Base-by-base conservation (phyloP, 257 asterid species). In the Solanum chilense region DNA sequence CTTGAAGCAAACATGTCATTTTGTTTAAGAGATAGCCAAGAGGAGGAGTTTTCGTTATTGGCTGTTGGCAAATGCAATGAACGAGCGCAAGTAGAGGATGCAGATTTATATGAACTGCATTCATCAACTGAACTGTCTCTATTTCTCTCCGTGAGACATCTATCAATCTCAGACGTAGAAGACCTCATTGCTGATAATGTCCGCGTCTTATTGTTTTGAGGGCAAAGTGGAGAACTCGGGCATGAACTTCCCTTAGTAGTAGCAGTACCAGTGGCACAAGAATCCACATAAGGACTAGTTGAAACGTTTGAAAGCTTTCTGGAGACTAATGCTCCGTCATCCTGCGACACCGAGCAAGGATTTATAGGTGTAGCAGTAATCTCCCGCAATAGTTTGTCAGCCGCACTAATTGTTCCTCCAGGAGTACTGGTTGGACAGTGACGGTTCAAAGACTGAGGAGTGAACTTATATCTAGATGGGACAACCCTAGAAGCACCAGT, bases 361-460 rank as follows among this genome's bases (percentile, higher is more conserved):
- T 31, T 81, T 60, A 85, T 47, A 71, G 77, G 91, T 62, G 84
- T 87, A 7, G 91, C 87, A 58, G 95, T 94, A 85, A 94, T 95
- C 90, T 93, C 96, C 49, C 89, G 98, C 90, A 93, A 87, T 27
- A 95, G 90, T 92, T 94, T 90, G 25, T 93, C 90, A 21, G 99
- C 99, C 3, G 94, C 94, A 9, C 92, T 89, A 52, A 92, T 93
- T 42, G 90, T 85, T 66, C 47, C 91, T 29, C 88, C 88, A 89
- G 90, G 86, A 29, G 87, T 83, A 10, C 25, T 91, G 86, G 90
- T 86, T 6, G 92, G 88, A 87, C 89, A 89, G 1, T 92, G 92
- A 12, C 94, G 92, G 41, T 76, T 60, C 73, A 86, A 76, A 83
- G 87, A 91, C 18, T 86, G 92, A 31, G 93, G 75, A 74, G 86